Evolutionary conservation across 768 basidiomycete genomes (phyloP).

Genomic region (Lactarius evosmus): DNA sequence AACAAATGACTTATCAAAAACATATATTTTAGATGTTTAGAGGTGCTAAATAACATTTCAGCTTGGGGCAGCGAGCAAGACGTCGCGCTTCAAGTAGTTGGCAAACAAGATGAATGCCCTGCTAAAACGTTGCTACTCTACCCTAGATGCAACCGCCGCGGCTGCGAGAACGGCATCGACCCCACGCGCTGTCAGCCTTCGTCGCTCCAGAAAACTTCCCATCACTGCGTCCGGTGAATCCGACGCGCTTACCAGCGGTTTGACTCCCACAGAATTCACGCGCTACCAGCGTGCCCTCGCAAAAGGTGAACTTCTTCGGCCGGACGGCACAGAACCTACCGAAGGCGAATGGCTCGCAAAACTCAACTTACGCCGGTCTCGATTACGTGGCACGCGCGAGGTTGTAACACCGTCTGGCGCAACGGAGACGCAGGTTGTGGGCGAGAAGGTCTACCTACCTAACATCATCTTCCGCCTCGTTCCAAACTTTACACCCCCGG

Average conservation of each 20-base stretch:
- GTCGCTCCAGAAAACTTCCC: slow-evolving; percentile 53
- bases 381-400: slow-evolving; percentile 61
- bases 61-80: too few relatives aligned
- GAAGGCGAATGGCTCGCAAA: slow-evolving; percentile 58
- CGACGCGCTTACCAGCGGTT: slow-evolving; percentile 51
- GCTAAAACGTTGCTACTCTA: slow-evolving; percentile 42
- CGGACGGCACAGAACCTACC: slow-evolving; percentile 38
- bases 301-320: slow-evolving; percentile 45
- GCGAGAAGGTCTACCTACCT: slow-evolving; percentile 84
- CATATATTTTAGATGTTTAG: too few relatives aligned
- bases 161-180: slow-evolving; percentile 64
- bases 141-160: slow-evolving; percentile 41
- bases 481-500: slow-evolving; percentile 73
- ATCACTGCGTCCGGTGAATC: slow-evolving; percentile 36
- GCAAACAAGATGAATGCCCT: slow-evolving; percentile 36
- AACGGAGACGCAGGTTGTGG: slow-evolving; percentile 56
- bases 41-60: too few relatives aligned
- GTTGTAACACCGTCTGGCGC: slow-evolving; percentile 40
- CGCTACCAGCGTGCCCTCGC: slow-evolving; percentile 58
- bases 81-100: too few relatives aligned
- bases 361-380: slow-evolving; percentile 55
- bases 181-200: slow-evolving; percentile 68
- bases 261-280: slow-evolving; percentile 63
- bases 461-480: slow-evolving; percentile 82
- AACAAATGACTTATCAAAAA: background rate